Conservation (phyloP, 2,329 filamentous ascomycete species). For the Beauveria sp. region DNA sequence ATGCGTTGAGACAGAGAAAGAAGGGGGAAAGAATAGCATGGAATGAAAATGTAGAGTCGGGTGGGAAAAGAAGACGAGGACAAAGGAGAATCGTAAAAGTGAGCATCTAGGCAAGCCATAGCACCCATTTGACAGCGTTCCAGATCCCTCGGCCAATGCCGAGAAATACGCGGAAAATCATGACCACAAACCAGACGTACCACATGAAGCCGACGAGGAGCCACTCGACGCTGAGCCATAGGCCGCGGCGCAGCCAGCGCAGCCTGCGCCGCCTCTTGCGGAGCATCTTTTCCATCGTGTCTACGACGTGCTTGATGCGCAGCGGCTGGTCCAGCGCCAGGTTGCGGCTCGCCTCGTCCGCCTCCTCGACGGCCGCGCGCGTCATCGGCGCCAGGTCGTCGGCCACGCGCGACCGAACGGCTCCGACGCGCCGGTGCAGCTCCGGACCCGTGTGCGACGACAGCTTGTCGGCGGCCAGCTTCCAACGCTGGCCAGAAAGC, state of each 20-base stretch:
- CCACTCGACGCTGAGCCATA: slow-evolving; percentile 85
- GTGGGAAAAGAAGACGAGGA: background rate
- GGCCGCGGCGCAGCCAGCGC: slow-evolving; percentile 65
- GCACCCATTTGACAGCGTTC: slow-evolving; percentile 64
- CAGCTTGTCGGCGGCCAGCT: slow-evolving; percentile 52
- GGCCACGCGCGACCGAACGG: slow-evolving; percentile 37
- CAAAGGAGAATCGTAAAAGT: background rate
- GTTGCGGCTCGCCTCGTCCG: slow-evolving; percentile 69
- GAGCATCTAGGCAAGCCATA: slow-evolving; percentile 47
- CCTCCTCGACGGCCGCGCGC: slow-evolving; percentile 63
- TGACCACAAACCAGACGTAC: slow-evolving; percentile 87
- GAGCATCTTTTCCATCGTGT: slow-evolving; percentile 70
- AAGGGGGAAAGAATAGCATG: background rate
- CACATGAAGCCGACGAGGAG: slow-evolving; percentile 82
- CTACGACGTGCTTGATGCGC: slow-evolving; percentile 71
- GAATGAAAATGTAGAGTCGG: background rate
- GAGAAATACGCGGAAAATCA: slow-evolving; percentile 59
- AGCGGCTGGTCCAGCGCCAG: slow-evolving; percentile 70
- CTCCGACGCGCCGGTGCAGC: slow-evolving; percentile 41
- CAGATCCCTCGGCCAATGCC: slow-evolving; percentile 54
- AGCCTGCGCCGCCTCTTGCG: slow-evolving; percentile 59
- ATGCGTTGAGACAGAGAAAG: background rate
- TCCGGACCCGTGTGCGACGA: slow-evolving; percentile 46
- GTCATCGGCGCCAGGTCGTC: slow-evolving; percentile 54
- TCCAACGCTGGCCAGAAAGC: slow-evolving; percentile 46